Conservation (phyloP, 2,329 filamentous ascomycete species). For the Nothopassalora personata region DNA sequence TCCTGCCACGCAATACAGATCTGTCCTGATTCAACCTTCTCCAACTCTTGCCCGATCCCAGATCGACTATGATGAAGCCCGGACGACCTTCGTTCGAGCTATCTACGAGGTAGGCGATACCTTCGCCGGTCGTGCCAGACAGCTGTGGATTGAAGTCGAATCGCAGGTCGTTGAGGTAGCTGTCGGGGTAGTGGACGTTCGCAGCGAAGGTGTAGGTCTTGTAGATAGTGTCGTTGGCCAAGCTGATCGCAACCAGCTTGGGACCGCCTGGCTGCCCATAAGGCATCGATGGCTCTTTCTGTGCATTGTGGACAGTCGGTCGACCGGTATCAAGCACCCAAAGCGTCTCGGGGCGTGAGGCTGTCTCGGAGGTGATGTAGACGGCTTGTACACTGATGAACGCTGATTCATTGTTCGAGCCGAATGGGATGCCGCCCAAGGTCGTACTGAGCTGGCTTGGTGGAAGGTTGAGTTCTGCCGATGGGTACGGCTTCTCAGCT, state of each 20-base stretch:
- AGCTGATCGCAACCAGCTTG: constrained; percentile 41
- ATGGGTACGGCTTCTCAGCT: constrained; percentile 45
- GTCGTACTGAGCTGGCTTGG: constrained; percentile 35
- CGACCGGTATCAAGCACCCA: constrained; percentile 45
- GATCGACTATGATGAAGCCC: constrained; percentile 45
- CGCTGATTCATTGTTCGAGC: constrained; percentile 38
- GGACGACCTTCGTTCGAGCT: constrained; percentile 43
- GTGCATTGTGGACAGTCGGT: constrained; percentile 38
- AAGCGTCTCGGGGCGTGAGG: constrained; percentile 37
- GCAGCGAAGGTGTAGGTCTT: constrained; percentile 40
- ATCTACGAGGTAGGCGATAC: constrained; percentile 45
- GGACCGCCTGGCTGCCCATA: constrained; percentile 44
- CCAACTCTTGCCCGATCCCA: constrained; percentile 40
- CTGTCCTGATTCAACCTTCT: constrained; percentile 35
- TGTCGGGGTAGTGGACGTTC: constrained; percentile 42
- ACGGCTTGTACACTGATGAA: constrained; percentile 44
- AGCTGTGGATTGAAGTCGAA: constrained; percentile 42
- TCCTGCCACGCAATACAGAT: constrained; percentile 29
- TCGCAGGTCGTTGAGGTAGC: constrained; percentile 45
- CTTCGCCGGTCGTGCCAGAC: constrained; percentile 34
- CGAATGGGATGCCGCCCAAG: constrained; percentile 41
- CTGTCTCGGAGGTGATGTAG: constrained; percentile 39
- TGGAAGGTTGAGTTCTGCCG: constrained; percentile 34
- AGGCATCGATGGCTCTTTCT: constrained; percentile 37
- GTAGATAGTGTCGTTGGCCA: constrained; percentile 39